Conservation (phyloP, 2,329 filamentous ascomycete species). For the Cladosporium sp. region DNA sequence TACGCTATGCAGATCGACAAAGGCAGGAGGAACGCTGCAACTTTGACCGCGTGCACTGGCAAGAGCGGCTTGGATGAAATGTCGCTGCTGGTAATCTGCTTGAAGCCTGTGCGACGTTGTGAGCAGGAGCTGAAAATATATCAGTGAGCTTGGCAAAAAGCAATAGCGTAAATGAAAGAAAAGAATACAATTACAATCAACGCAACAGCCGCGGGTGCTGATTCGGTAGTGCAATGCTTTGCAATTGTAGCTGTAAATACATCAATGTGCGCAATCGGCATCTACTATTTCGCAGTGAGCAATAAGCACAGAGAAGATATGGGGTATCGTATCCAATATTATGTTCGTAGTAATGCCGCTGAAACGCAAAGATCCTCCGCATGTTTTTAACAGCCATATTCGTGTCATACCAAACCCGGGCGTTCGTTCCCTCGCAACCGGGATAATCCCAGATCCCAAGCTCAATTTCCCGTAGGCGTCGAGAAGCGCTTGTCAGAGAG, state of each 20-base stretch:
- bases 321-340: constrained; percentile 1
- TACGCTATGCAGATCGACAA: neutral
- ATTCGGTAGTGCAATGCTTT: too few relatives aligned
- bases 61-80: neutral
- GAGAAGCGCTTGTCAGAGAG: constrained; percentile 10
- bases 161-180: too few relatives aligned
- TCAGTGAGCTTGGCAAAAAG: too few relatives aligned
- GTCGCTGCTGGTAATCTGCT: too few relatives aligned
- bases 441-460: neutral
- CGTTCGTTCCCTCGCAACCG: neutral
- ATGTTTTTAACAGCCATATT: neutral
- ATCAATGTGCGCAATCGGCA: neutral
- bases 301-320: neutral
- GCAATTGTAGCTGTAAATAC: too few relatives aligned
- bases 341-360: constrained; percentile 2
- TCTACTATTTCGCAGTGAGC: neutral
- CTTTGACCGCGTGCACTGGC: neutral
- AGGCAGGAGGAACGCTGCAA: neutral
- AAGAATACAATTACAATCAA: too few relatives aligned
- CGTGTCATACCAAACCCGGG: neutral
- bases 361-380: neutral
- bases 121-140: too few relatives aligned
- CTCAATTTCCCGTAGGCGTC: neutral
- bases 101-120: too few relatives aligned
- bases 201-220: too few relatives aligned